Base-by-base conservation (phyloP, 306 rosid species). In the Acacia crassicarpa region DNA sequence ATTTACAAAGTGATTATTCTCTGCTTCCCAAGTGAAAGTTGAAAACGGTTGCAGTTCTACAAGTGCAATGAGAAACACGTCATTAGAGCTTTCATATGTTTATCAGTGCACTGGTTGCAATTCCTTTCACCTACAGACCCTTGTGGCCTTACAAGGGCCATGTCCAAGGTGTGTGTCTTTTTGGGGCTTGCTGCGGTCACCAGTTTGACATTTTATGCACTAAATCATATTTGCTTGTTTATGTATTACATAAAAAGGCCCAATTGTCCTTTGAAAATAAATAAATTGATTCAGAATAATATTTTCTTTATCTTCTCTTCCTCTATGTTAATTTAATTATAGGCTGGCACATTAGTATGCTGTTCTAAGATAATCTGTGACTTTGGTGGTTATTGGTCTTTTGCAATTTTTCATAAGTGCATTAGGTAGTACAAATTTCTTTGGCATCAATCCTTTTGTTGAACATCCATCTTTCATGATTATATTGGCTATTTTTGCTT, bases 61-160 rank as follows among this genome's bases (percentile, higher is more conserved):
- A 45, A 84, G 97, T 90, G 97, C 94, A 58, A 96, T 96, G 94
- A 96, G 93, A 87, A 92, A 88, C 67, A 93, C 98, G 76, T 98
- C 99, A 56, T 86, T 96, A 27, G 93, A 27, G 27, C 27, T 27
- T 27, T 27, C 27, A 27, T 27, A 27, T 27, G 27, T 27, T 27
- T 27, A 27, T 27, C 27, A 27, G 27, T 27, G 27, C 27, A 27
- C 27, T 27, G 27, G 27, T 27, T 27, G 27, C 27, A 27, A 27
- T 27, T 27, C 27, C 27, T 27, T 27, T 1, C 27, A 27, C 27
- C 27, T 27, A 27, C 27, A 27, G 27, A 27, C 27, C 27, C 27
- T 27, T 27, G 27, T n/a, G n/a, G n/a, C n/a, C n/a, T n/a, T n/a
- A n/a, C 27, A 27, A 27, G 27, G 27, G 27, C 27, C 27, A 27